Evolutionary conservation across 805 yeast species (phyloP).

Genomic region (Hanseniaspora clermontiae): DNA sequence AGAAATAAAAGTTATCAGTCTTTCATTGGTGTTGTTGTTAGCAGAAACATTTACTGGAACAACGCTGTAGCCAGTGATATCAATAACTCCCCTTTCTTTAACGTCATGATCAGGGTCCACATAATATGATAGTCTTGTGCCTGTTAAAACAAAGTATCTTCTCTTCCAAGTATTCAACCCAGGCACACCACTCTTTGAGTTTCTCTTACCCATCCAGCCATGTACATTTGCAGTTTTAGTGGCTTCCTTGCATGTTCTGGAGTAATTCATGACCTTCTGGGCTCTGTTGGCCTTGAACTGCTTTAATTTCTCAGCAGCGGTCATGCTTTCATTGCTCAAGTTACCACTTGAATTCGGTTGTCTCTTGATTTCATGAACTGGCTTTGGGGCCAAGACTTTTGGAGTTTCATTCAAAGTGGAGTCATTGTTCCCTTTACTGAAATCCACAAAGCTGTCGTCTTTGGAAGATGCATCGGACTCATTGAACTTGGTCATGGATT

Average conservation of each 20-base stretch:
- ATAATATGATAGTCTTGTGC: conserved; percentile 84
- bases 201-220: conserved; percentile 92
- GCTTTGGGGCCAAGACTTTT: neutral
- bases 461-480: neutral
- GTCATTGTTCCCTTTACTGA: neutral
- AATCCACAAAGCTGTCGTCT: neutral
- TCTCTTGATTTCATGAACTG: neutral
- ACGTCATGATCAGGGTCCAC: conserved; percentile 55
- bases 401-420: neutral
- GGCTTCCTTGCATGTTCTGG: conserved; percentile 56
- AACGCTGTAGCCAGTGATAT: conserved; percentile 88
- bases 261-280: neutral
- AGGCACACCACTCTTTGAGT: conserved; percentile 41
- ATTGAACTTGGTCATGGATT: neutral
- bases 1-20: conserved; percentile 73
- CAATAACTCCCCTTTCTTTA: conserved; percentile 84
- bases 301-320: neutral
- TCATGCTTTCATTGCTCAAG: neutral
- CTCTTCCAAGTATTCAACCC: conserved; percentile 86
- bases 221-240: conserved; percentile 60
- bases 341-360: neutral
- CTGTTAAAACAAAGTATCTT: conserved; percentile 73
- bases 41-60: conserved; percentile 34
- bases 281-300: neutral
- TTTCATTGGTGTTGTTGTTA: conserved; percentile 62